Evolutionary conservation across 164 flowering plant genomes (phyloP).

Genomic region (Aristolochia fimbriata): DNA sequence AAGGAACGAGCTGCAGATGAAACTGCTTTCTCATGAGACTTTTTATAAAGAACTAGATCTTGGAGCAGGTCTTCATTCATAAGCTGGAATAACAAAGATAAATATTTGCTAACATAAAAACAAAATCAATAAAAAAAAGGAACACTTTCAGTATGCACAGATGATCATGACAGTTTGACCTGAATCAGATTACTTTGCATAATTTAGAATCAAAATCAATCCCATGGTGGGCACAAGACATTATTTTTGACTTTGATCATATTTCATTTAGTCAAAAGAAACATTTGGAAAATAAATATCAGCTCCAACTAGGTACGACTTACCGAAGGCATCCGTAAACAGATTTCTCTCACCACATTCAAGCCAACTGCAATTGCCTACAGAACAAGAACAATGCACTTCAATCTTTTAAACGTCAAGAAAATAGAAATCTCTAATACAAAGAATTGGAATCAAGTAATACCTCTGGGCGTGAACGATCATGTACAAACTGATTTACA

Average conservation of each 20-base stretch:
- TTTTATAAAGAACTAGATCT: constrained; percentile 86
- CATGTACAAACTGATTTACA: constrained; percentile 92
- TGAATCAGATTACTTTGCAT: too few species aligned
- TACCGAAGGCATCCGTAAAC: constrained; percentile 92
- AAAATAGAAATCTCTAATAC: neutral
- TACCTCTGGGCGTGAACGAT: constrained; percentile 88
- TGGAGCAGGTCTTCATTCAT: constrained; percentile 94
- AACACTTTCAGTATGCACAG: too few species aligned
- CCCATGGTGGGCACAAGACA: too few species aligned
- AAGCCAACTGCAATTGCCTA: constrained; percentile 92
- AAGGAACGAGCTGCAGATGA: constrained; percentile 84
- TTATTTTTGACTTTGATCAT: too few species aligned
- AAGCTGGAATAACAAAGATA: constrained; percentile 28
- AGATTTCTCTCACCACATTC: constrained; percentile 80
- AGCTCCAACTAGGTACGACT: neutral
- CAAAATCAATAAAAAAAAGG: neutral
- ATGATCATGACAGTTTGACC: too few species aligned
- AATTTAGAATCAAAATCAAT: too few species aligned
- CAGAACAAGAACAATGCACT: constrained; percentile 8
- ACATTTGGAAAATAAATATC: neutral
- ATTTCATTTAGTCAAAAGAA: too few species aligned
- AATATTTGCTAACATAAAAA: neutral
- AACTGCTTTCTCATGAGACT: constrained; percentile 84
- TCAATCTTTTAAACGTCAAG: neutral
- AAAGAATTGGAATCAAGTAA: constrained; percentile 1